phyloP scores from a whole-genome alignment of 805 yeast species.

The Zygosaccharomyces lentus region DNA sequence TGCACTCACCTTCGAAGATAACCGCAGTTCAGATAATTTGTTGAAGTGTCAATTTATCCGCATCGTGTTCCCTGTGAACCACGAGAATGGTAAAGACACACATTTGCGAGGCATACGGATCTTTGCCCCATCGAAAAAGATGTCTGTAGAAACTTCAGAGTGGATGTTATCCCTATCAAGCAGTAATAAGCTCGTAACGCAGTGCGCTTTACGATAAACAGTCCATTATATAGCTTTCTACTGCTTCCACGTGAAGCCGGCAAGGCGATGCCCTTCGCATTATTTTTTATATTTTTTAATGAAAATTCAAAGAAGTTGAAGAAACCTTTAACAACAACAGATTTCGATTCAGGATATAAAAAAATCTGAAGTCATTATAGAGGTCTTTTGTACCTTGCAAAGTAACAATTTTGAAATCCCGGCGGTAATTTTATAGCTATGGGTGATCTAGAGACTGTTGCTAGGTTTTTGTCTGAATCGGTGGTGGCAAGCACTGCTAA shows the following conservation, averaged over 20 bases:
- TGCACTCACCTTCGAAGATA: slow-evolving; percentile 26
- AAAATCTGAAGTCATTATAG: background rate
- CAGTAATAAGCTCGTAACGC: slow-evolving; percentile 9
- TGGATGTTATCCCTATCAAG: slow-evolving; percentile 10
- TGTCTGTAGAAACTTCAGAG: slow-evolving; percentile 11
- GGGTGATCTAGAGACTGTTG: slow-evolving; percentile 51
- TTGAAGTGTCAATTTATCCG: slow-evolving; percentile 31
- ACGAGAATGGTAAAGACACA: slow-evolving; percentile 94
- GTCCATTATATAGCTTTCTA: background rate
- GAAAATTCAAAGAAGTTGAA: background rate
- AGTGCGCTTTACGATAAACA: slow-evolving; percentile 9
- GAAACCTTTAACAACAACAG: background rate
- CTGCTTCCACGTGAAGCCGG: slow-evolving; percentile 5
- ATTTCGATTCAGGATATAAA: background rate
- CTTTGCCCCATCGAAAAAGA: slow-evolving; percentile 16
- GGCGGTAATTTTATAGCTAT: slow-evolving; percentile 16
- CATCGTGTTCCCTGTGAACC: slow-evolving; percentile 46
- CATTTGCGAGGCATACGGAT: slow-evolving; percentile 70
- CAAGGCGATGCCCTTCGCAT: slow-evolving; percentile 2
- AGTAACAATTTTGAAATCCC: background rate
- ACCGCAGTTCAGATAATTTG: slow-evolving; percentile 20
- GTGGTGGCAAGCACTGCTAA: slow-evolving; percentile 61
- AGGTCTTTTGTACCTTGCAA: background rate
- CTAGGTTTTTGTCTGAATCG: slow-evolving; percentile 57
- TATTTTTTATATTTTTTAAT: background rate